Conservation (phyloP, 306 rosid genomes). For the Casuarina cunninghamiana region DNA sequence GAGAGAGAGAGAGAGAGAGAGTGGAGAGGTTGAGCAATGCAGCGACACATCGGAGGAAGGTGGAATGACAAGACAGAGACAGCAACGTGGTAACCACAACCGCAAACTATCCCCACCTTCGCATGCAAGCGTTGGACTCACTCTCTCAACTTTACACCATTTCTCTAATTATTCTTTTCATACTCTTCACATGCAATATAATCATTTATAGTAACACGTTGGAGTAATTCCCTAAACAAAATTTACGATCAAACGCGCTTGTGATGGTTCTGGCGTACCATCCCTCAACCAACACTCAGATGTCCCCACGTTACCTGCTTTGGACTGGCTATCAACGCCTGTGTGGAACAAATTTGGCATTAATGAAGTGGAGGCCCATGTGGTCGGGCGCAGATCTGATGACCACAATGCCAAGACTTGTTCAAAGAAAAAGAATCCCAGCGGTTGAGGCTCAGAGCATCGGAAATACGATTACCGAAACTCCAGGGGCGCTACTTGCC, state of each 20-base stretch:
- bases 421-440: not conserved
- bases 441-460: constrained; percentile 2
- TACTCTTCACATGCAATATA: not conserved
- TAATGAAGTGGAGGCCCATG: not conserved
- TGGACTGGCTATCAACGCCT: constrained; percentile 23
- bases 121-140: constrained; percentile 30
- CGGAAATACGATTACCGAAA: not conserved
- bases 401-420: not conserved
- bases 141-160: not conserved
- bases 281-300: constrained; percentile 10
- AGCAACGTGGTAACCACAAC: constrained; percentile 31
- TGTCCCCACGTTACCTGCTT: constrained; percentile 25
- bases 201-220: not conserved
- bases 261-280: constrained; percentile 11
- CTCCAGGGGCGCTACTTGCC: constrained; percentile 19
- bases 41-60: not conserved
- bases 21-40: not conserved
- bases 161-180: not conserved
- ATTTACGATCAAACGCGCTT: constrained; percentile 21
- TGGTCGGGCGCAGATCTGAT: constrained; percentile 7
- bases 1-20: not conserved
- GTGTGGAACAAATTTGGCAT: constrained; percentile 8
- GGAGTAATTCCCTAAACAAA: no score
- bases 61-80: constrained; percentile 25
- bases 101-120: constrained; percentile 15